Conservation (phyloP, 257 asterid species). For the Solanum medicagineum region DNA sequence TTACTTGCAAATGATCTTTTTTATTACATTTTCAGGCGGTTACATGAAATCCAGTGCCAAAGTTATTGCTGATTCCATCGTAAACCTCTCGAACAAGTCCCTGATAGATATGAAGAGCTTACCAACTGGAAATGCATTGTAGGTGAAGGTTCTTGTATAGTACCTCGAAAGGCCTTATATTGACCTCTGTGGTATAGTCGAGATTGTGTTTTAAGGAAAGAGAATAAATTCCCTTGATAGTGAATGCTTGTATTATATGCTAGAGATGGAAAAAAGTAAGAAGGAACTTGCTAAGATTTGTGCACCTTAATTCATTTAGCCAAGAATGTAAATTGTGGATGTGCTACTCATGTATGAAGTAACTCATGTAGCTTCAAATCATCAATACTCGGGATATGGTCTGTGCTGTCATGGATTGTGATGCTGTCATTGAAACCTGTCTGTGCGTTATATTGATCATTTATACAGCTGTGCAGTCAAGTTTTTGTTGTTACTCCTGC, state of each 20-base stretch:
- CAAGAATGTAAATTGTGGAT: background rate
- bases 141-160: background rate
- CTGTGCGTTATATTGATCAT: background rate
- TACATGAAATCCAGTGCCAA: constrained; percentile 91
- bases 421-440: background rate
- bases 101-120: constrained; percentile 40
- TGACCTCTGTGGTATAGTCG: background rate
- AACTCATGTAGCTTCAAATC: background rate
- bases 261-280: background rate
- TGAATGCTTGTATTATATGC: background rate
- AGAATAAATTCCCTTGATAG: background rate
- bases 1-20: background rate
- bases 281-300: background rate
- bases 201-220: background rate
- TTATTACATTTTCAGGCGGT: constrained; percentile 49
- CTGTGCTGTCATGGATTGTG: background rate
- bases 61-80: constrained; percentile 81
- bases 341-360: background rate
- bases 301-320: background rate
- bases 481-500: background rate
- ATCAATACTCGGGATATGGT: background rate
- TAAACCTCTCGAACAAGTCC: constrained; percentile 53
- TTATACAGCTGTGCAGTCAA: background rate
- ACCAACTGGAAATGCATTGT: background rate
- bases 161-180: background rate